Evolutionary conservation across 2,329 filamentous ascomycete genomes (phyloP), one percentile per base, ranked within the genome.

Genomic region (Trichophyton equinum): DNA sequence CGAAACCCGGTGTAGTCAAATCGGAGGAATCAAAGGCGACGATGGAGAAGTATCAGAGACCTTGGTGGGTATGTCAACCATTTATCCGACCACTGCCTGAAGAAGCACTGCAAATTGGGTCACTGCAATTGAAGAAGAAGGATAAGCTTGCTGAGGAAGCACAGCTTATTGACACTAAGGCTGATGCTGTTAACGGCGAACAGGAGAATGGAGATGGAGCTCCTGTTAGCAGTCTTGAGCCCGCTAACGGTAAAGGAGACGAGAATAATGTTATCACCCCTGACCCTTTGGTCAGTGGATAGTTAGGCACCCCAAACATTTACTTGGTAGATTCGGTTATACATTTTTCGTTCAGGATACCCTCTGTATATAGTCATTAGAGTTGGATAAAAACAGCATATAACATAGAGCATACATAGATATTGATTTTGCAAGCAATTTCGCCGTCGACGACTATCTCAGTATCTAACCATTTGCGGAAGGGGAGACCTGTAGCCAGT

Each of bases 21-120:
- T 72, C 71, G 8, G 65, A 55, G 71, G 70, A 69, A 75, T 84
- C 74, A 4, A 73, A 75, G 18, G 84, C 82, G 7, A 85, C 87
- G 0, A 84, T 94, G 27, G 82, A 81, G 60, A 78, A 83, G 63
- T 95, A 90, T 69, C 86, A 85, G 71, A 77, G 90, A 65, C 91
- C 91, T 0, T 96, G 86, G 82, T 96, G 90, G 89, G 81, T 96
- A 3, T 90, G 85, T 59, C 91, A 97, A 76, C 87, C 92, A 3
- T 89, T 95, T 68, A 82, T 96, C 5, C 79, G 91, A 61, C 91
- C 91, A 46, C 72, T 96, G 68, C 94, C 94, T 0, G 88, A 87
- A 66, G 92, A 97, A 76, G 94, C 94, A 1, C 69, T 94, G 65
- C 85, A 86, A 64, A 91, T 89, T 71, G 91, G 91, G 0, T 86